Evolutionary conservation across 805 yeast genomes (phyloP).

Genomic region (Millerozyma acaciae): DNA sequence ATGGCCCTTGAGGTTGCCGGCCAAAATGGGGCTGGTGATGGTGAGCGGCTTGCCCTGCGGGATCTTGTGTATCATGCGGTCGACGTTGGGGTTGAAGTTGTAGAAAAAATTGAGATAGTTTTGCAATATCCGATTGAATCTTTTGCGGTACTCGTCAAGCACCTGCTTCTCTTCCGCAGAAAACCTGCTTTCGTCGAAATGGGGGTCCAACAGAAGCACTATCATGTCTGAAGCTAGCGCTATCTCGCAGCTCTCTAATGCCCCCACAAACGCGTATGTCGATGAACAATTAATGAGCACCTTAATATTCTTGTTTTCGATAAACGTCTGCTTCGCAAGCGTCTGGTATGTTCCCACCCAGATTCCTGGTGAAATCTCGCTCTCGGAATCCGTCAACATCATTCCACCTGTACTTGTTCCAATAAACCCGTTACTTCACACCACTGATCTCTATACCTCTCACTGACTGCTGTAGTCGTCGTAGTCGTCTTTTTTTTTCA

Average conservation of each 20-base stretch:
- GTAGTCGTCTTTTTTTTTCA: too few species aligned
- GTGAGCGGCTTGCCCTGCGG: constrained; percentile 22
- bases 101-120: constrained; percentile 37
- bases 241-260: constrained; percentile 17
- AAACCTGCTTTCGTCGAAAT: constrained; percentile 18
- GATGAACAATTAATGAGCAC: constrained; percentile 37
- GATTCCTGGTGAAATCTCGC: constrained; percentile 26
- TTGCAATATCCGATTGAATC: constrained; percentile 33
- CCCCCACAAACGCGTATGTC: constrained; percentile 27
- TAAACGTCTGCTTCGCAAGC: constrained; percentile 10
- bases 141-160: constrained; percentile 21
- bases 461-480: too few species aligned
- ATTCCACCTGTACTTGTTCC: constrained; percentile 1
- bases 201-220: constrained; percentile 35
- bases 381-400: constrained; percentile 6
- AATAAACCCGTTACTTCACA: too few species aligned
- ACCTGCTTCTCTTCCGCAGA: constrained; percentile 15
- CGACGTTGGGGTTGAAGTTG: constrained; percentile 26
- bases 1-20: constrained; percentile 34
- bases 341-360: constrained; percentile 23
- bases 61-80: constrained; percentile 25
- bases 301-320: constrained; percentile 25
- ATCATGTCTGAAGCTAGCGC: constrained; percentile 34
- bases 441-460: too few species aligned
- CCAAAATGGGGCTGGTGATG: constrained; percentile 31